Evolutionary conservation across 768 basidiomycete species (phyloP).

Genomic region (Tylopilus subfusipes): DNA sequence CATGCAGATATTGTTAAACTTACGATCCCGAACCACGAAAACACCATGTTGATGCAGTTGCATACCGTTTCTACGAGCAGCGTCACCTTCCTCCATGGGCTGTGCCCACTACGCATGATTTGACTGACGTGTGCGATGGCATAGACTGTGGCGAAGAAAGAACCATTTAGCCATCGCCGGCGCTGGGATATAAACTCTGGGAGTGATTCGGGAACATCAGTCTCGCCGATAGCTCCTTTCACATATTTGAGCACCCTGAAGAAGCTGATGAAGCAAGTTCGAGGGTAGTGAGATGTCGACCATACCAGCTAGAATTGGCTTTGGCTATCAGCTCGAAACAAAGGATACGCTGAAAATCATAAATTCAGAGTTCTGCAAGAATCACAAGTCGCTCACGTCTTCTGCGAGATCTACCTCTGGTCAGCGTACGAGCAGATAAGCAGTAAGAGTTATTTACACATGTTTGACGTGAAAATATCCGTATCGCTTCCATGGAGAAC

Average conservation of each 20-base stretch:
- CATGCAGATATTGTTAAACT: slow-evolving; percentile 29
- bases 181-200: slow-evolving; percentile 94
- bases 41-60: slow-evolving; percentile 81
- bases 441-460: slow-evolving; percentile 58
- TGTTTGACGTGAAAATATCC: slow-evolving; percentile 93
- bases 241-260: slow-evolving; percentile 94
- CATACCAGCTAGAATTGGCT: slow-evolving; percentile 72
- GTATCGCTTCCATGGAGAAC: slow-evolving; percentile 77
- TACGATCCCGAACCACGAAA: slow-evolving; percentile 92
- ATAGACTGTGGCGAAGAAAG: slow-evolving; percentile 93
- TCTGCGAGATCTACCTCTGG: slow-evolving; percentile 73
- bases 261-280: slow-evolving; percentile 10
- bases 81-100: slow-evolving; percentile 63
- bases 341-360: slow-evolving; percentile 62
- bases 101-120: slow-evolving; percentile 51
- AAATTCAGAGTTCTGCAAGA: not conserved
- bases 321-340: slow-evolving; percentile 81
- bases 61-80: slow-evolving; percentile 83
- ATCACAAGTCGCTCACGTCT: slow-evolving; percentile 51
- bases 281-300: slow-evolving; percentile 5
- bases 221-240: slow-evolving; percentile 87
- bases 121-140: slow-evolving; percentile 71
- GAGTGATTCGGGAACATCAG: slow-evolving; percentile 89
- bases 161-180: slow-evolving; percentile 86
- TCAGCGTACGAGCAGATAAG: slow-evolving; percentile 4